Percentiles rank a stretch among this genome's conserved stretches.
phyloP scores from a whole-genome alignment of 352 stramenopile species.

The Globisporangium cystogenes region DNA sequence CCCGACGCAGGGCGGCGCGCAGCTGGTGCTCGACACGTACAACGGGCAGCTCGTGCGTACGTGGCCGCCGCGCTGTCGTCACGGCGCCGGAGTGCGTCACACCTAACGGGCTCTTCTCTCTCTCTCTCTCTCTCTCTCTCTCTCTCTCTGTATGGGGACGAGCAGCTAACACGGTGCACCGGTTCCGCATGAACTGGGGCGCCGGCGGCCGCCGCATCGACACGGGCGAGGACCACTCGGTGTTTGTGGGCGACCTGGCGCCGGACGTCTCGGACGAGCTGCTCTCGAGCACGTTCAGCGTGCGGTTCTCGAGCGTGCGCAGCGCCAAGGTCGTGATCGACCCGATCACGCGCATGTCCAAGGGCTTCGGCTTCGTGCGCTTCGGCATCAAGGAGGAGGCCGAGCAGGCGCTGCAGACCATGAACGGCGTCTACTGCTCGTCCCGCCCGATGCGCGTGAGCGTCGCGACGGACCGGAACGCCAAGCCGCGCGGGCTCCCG shows the following conservation, averaged over 20 bases:
- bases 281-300: slow-evolving; percentile 80
- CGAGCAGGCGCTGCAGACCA: slow-evolving; percentile 83
- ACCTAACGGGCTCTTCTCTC: too few species aligned
- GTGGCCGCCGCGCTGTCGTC: not conserved
- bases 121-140: not conserved
- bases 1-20: slow-evolving; percentile 65
- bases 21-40: slow-evolving; percentile 80
- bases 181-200: slow-evolving; percentile 92
- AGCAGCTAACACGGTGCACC: slow-evolving; percentile 82
- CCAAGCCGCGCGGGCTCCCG: slow-evolving; percentile 24
- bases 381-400: slow-evolving; percentile 87
- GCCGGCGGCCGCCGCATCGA: slow-evolving; percentile 83
- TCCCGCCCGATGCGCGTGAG: slow-evolving; percentile 88
- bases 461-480: slow-evolving; percentile 81
- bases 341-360: slow-evolving; percentile 83
- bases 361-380: slow-evolving; percentile 91
- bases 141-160: not conserved
- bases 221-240: slow-evolving; percentile 79
- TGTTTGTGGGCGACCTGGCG: slow-evolving; percentile 91
- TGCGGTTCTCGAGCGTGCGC: slow-evolving; percentile 75
- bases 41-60: slow-evolving; percentile 87
- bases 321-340: slow-evolving; percentile 90
- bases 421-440: slow-evolving; percentile 88
- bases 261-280: slow-evolving; percentile 86
- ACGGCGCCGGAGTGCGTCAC: too few species aligned